Evolutionary conservation across 1,139 yeast species (phyloP).

Genomic region (Chernovozyma sophiae-reginae): DNA sequence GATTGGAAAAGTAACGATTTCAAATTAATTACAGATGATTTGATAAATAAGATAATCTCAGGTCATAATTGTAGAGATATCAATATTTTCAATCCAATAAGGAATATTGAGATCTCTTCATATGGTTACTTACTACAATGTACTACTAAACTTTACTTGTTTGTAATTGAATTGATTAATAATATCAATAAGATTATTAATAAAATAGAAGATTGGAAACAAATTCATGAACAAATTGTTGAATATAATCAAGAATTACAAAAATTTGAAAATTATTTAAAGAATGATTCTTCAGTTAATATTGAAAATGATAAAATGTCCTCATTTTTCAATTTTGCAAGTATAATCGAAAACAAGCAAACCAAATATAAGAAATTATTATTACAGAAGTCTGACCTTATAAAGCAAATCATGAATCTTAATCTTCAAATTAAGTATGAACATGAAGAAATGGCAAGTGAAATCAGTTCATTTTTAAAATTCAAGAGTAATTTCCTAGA

Average conservation of each 20-base stretch:
- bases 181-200: constrained; percentile 36
- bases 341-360: constrained; percentile 32
- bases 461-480: constrained; percentile 53
- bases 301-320: constrained; percentile 12
- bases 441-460: constrained; percentile 62
- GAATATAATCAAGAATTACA: constrained; percentile 28
- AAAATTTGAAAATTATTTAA: constrained; percentile 17
- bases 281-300: constrained; percentile 1
- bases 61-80: constrained; percentile 3
- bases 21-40: constrained; percentile 18
- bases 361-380: constrained; percentile 31
- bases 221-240: constrained; percentile 26
- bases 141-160: constrained; percentile 28
- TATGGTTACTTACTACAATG: constrained; percentile 17
- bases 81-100: constrained; percentile 2
- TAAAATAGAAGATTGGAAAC: constrained; percentile 52
- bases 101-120: constrained; percentile 9
- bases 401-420: constrained; percentile 29
- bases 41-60: constrained; percentile 13
- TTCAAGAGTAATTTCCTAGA: constrained; percentile 43
- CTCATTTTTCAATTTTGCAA: constrained; percentile 31
- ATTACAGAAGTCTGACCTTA: constrained; percentile 28
- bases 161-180: constrained; percentile 32
- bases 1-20: constrained; percentile 45
- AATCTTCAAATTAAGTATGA: constrained; percentile 38